phyloP scores from a whole-genome alignment of 768 basidiomycete species.

The Phylloporus sp. region DNA sequence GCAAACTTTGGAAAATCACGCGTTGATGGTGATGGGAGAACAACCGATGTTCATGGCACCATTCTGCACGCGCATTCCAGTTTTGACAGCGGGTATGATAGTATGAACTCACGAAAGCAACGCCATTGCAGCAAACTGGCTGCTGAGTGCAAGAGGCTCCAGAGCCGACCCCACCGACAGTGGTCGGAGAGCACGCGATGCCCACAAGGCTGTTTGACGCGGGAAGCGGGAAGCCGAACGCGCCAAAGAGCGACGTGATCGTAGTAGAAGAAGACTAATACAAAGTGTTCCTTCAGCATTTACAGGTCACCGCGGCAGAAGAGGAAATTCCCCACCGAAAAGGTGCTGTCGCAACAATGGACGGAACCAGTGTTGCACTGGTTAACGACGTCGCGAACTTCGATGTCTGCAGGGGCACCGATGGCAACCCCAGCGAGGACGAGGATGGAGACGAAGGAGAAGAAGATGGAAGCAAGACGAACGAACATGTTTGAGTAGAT shows the following conservation, averaged over 20 bases:
- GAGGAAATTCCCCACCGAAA: neutral
- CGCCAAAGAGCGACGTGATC: neutral
- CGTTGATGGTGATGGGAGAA: neutral
- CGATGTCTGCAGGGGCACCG: neutral
- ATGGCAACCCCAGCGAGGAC: neutral
- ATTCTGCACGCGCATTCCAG: neutral
- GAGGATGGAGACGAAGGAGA: too few species aligned
- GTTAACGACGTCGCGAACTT: neutral
- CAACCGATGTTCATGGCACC: constrained; percentile 1
- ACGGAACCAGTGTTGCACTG: constrained; percentile 39
- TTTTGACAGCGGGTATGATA: neutral
- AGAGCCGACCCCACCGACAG: neutral
- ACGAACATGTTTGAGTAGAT: neutral
- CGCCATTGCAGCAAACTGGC: constrained; percentile 4
- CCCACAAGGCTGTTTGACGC: neutral
- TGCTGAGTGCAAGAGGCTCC: neutral
- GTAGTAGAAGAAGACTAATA: neutral
- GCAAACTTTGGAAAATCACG: neutral
- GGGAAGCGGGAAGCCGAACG: neutral
- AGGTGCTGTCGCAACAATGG: constrained; percentile 4
- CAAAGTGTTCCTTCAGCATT: neutral
- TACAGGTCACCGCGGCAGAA: neutral
- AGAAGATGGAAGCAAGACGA: neutral
- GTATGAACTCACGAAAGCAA: neutral
- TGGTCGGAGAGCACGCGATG: neutral